Evolutionary conservation across 108 stramenopile genomes (phyloP), one percentile per base, ranked within the genome.

Genomic region (Cyclotella atomus): DNA sequence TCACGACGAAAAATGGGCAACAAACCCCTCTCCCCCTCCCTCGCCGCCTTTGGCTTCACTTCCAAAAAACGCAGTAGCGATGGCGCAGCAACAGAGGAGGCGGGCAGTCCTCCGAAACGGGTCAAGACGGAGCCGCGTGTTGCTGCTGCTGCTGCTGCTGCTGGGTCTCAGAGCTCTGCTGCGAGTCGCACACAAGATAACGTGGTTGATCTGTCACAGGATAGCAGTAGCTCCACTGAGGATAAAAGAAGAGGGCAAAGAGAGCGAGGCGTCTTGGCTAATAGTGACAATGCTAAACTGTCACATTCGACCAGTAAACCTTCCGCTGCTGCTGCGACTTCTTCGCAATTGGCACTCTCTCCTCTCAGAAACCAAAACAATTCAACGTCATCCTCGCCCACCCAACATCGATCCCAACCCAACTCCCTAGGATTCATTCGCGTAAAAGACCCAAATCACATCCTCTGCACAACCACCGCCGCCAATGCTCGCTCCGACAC

Each of bases 401-500:
- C n/a, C n/a, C n/a, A n/a, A n/a, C n/a, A n/a, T n/a, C n/a, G n/a
- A n/a, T n/a, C n/a, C n/a, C n/a, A n/a, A 21, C 1, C 29, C 16
- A 63, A 73, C 45, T 17, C 72, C 25, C 32, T 73, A 24, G 72
- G 52, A 25, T 33, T 73, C 19, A 38, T 73, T 1, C 61, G 72
- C 15, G 72, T 73, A 20, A 20, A n/a, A 16, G 25, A 64, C 29
- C 72, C 46, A 2, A 53, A 73, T 21, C 34, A 54, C 35, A 61
- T 64, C 25, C 41, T 60, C 6, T 73, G 72, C 54, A 54, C 53
- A 9, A 64, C 72, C 20, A 57, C 72, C 0, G 72, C 55, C n/a
- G 72, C 63, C 25, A 29, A 64, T 19, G 63, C 72, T 2, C 56
- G 29, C 3, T 68, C 60, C 47, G 77, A 80, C 9, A 88, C 85